A percentile compares a stretch with the other conserved stretches of the same genome.
phyloP scores from a whole-genome alignment of 1,139 yeast genomes.

The Lodderomyces orthopsilosis region DNA sequence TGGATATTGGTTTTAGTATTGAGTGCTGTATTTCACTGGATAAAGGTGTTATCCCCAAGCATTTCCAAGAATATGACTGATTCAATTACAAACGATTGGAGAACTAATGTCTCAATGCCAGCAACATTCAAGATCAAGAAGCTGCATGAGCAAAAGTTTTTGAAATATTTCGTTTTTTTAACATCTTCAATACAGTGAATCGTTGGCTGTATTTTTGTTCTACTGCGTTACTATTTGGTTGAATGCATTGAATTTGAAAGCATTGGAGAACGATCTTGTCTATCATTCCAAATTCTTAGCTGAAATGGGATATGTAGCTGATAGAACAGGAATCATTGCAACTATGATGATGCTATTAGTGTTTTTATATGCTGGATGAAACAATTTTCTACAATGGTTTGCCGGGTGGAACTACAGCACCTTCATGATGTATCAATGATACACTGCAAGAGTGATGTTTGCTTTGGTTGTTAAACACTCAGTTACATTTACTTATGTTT shows the following conservation, averaged over 20 bases:
- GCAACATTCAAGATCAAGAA: conserved; percentile 26
- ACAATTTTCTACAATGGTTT: conserved; percentile 42
- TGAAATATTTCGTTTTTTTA: conserved; percentile 14
- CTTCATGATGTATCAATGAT: conserved; percentile 36
- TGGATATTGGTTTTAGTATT: conserved; percentile 46
- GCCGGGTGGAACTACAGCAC: conserved; percentile 38
- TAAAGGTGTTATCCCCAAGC: conserved; percentile 26
- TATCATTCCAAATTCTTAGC: conserved; percentile 17
- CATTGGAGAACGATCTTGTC: conserved; percentile 23
- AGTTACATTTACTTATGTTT: conserved; percentile 32
- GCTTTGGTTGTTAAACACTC: conserved; percentile 33
- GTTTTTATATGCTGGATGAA: conserved; percentile 42
- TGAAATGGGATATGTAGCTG: conserved; percentile 27
- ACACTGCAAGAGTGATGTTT: conserved; percentile 35
- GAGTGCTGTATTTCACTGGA: conserved; percentile 44
- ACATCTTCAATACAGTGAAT: conserved; percentile 29
- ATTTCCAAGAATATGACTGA: conserved; percentile 21
- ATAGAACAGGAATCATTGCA: conserved; percentile 32
- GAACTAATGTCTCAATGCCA: conserved; percentile 31
- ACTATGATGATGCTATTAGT: conserved; percentile 31
- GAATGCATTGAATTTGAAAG: conserved; percentile 21
- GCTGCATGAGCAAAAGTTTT: conserved; percentile 20
- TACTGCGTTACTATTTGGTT: conserved; percentile 44
- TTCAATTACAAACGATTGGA: conserved; percentile 22
- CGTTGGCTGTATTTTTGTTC: conserved; percentile 31